phyloP scores from a whole-genome alignment of 2,329 filamentous ascomycete species.

The Rachicladosporium sp. region DNA sequence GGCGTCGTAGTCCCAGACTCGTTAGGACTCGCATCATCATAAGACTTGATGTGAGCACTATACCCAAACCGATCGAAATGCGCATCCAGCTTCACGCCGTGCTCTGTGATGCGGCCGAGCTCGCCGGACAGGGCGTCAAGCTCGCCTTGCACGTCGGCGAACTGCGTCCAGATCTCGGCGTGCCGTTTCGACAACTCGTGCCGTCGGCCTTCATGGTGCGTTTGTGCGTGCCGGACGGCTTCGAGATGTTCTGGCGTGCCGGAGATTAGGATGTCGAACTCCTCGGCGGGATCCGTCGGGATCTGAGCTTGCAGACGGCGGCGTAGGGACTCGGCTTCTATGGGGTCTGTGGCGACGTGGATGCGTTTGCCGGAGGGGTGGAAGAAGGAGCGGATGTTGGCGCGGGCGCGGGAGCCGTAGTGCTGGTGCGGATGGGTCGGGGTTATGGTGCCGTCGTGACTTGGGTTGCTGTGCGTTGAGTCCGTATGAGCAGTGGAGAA shows the following conservation, averaged over 20 bases:
- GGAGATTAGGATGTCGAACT: constrained; percentile 46
- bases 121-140: constrained; percentile 41
- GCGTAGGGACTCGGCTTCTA: constrained; percentile 40
- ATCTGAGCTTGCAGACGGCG: constrained; percentile 27
- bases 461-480: too few relatives aligned
- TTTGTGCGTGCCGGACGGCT: constrained; percentile 39
- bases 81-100: constrained; percentile 43
- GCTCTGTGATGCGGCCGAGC: constrained; percentile 42
- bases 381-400: constrained; percentile 39
- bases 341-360: constrained; percentile 43
- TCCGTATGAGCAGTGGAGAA: too few relatives aligned
- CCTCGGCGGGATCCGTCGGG: constrained; percentile 18
- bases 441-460: neutral
- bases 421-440: neutral
- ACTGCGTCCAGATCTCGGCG: constrained; percentile 41
- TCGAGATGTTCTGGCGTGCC: constrained; percentile 40
- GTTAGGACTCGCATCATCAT: constrained; percentile 16
- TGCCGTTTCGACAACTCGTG: constrained; percentile 37
- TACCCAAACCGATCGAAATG: constrained; percentile 55
- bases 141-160: constrained; percentile 43
- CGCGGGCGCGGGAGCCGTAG: constrained; percentile 2
- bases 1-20: constrained; percentile 7
- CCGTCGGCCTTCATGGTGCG: constrained; percentile 40
- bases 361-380: constrained; percentile 45
- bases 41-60: constrained; percentile 39